A percentile compares a stretch with the other conserved stretches of the same genome.
These are phyloP conservation scores for Oryza meyeriana DNA, from an alignment of 176 grass and related monocot genomes.

Conservation along the genomic window DNA sequence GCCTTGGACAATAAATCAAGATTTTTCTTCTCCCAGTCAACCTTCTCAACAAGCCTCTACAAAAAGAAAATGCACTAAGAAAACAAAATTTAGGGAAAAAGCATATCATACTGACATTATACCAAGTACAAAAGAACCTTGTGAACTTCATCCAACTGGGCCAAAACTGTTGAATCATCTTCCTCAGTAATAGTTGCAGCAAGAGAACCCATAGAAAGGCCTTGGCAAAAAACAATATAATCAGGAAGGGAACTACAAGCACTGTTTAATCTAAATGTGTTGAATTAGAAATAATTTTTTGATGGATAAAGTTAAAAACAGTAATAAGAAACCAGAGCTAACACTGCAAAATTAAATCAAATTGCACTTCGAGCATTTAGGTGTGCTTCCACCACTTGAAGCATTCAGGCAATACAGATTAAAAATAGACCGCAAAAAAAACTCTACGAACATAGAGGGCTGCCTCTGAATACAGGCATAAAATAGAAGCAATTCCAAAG, in stretches of 20 bases:
- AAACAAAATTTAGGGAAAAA: conserved; percentile 1
- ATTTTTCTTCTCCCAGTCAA: conserved; percentile 60
- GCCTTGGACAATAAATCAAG: conserved; percentile 41
- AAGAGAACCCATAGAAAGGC: conserved; percentile 52
- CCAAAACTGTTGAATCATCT: conserved; percentile 45
- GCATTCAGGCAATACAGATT: neutral
- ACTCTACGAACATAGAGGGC: neutral
- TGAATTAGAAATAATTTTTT: neutral
- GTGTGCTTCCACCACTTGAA: neutral
- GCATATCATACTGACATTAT: neutral
- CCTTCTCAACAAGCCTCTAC: conserved; percentile 49
- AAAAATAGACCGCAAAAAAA: neutral
- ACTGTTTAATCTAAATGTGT: neutral
- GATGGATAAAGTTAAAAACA: neutral
- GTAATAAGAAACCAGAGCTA: conserved; percentile 4
- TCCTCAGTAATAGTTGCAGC: conserved; percentile 41
- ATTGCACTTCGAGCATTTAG: neutral
- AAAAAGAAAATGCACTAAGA: conserved; percentile 49
- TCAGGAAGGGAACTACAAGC: neutral
- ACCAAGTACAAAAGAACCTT: conserved; percentile 53
- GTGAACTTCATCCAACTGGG: conserved; percentile 59
- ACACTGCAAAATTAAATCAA: conserved; percentile 1
- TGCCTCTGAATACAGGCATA: neutral
- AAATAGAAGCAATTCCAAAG: neutral
- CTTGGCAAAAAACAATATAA: conserved; percentile 39